These are phyloP conservation scores for Zygoascus bituminiphila DNA, from an alignment of 805 yeast species.

Conservation along the genomic window DNA sequence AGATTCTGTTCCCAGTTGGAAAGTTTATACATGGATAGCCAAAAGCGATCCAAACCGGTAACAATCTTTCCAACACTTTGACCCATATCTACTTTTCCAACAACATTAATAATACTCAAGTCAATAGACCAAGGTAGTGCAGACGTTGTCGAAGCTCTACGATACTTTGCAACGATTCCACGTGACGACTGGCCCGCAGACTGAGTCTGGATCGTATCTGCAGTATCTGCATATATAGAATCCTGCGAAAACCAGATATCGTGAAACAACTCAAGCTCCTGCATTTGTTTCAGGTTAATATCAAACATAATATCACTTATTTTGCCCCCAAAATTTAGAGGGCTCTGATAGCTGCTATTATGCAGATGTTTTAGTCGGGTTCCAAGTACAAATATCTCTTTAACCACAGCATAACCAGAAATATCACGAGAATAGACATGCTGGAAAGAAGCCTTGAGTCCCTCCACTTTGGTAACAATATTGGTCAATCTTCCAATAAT, in stretches of 20 bases:
- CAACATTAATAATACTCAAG: slow-evolving; percentile 43
- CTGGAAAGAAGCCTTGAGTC: slow-evolving; percentile 64
- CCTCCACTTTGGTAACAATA: slow-evolving; percentile 41
- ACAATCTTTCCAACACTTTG: slow-evolving; percentile 66
- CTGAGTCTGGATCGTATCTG: neutral
- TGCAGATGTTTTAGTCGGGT: slow-evolving; percentile 6
- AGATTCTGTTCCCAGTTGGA: slow-evolving; percentile 65
- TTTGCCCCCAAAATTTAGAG: slow-evolving; percentile 34
- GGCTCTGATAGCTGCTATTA: slow-evolving; percentile 6
- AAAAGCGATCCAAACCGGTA: slow-evolving; percentile 47
- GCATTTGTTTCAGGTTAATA: slow-evolving; percentile 74
- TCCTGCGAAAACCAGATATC: slow-evolving; percentile 67
- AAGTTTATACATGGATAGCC: slow-evolving; percentile 63
- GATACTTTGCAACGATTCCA: slow-evolving; percentile 33
- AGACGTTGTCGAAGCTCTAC: slow-evolving; percentile 50
- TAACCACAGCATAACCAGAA: slow-evolving; percentile 58
- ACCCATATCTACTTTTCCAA: slow-evolving; percentile 66
- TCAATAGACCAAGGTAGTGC: slow-evolving; percentile 72
- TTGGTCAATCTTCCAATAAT: slow-evolving; percentile 31
- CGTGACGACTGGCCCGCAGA: slow-evolving; percentile 5
- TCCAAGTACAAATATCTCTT: slow-evolving; percentile 33
- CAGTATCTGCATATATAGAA: neutral
- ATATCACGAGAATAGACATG: slow-evolving; percentile 87
- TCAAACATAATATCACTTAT: slow-evolving; percentile 51
- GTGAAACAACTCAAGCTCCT: slow-evolving; percentile 71